Base-by-base conservation (phyloP, 2,329 filamentous ascomycete species). In the Colletotrichum sp. region DNA sequence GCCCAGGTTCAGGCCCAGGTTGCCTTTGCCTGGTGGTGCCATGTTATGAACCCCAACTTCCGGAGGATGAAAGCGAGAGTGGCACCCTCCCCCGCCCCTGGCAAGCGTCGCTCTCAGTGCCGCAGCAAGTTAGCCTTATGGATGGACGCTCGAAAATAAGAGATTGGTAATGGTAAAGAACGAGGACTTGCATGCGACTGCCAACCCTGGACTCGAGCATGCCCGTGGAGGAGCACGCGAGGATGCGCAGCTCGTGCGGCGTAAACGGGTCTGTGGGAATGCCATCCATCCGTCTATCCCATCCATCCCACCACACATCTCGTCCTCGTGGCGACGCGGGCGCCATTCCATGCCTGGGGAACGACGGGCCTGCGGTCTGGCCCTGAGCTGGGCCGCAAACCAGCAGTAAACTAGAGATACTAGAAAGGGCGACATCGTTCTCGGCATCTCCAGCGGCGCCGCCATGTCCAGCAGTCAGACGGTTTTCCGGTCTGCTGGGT, bases 71-170 rank as follows among this genome's bases (percentile, higher is more conserved):
- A 69, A 65, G 57, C 61, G 39, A 73, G 57, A 39, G 64, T 60
- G 43, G 48, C 14, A 9, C 52, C 59, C 28, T 21, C 18, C 32
- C 14, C 24, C 26, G 39, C 39, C 55, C 74, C 60, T 36, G 71
- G 36, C 67, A 70, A 75, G 71, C 60, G 71, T 75, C 72, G 71
- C 60, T 55, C 61, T 65, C 65, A 74, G 63, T 69, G 65, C 74
- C 74, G 71, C 65, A 74, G 71, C 61, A 24, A 71, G 66, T 76
- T 70, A 76, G 74, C 74, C 74, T 76, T 75, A 67, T 34, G 39
- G 55, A 71, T 66, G 63, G 71, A 26, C 74, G 65, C 60, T 32
- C 16, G 65, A 18, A 61, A 71, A 59, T 70, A 71, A 76, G 61
- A 63, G 36, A 57, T 70, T 71, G 71, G 71, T 71, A 74, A 74